Base-by-base conservation (phyloP, 2,329 filamentous ascomycete genomes). In the Sordariomycetes sp. region DNA sequence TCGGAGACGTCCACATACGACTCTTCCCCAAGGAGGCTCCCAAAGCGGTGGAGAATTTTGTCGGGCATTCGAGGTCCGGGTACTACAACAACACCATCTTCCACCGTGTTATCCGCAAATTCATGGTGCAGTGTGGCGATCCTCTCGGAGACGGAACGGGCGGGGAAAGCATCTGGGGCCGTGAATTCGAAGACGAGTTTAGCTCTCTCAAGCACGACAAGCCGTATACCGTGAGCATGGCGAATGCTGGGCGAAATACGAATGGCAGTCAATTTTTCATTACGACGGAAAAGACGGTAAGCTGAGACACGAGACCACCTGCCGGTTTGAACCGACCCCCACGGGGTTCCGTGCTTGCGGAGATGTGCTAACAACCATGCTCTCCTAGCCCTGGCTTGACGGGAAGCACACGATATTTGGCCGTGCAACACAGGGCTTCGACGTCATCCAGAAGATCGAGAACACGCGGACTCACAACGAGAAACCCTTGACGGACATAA, bases 61-160 rank as follows among this genome's bases (percentile, higher is more conserved):
- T 95, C 58, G 95, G 90, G 0, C 94, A 97, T 67, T 83, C 90
- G 2, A 88, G 87, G 66, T 87, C 86, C 60, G 90, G 90, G 1
- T 99, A 99, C 71, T 99, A 99, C 77, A 97, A 99, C 76, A 90
- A 90, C 72, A 92, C 93, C 37, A 93, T 97, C 65, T 99, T 99
- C 79, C 94, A 99, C 72, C 87, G 94, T 37, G 88, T 99, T 7
- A 99, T 99, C 65, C 85, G 89, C 61, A 97, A 97, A 68, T 99
- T 99, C 75, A 99, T 99, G 95, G 96, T 99, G 61, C 90, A 91
- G 68, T 76, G 80, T 58, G 91, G 91, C 55, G 91, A 96, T 68
- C 90, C 91, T 0, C 73, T 94, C 1, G 91, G 91, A 11, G 90
- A 96, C 66, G 91, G 91, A 3, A 96, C 91, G 0, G 91, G 91